A percentile compares a stretch with the other conserved stretches of the same genome.
These are phyloP conservation scores for Trifolium dubium DNA, from an alignment of 306 rosid genomes.

Conservation along the genomic window DNA sequence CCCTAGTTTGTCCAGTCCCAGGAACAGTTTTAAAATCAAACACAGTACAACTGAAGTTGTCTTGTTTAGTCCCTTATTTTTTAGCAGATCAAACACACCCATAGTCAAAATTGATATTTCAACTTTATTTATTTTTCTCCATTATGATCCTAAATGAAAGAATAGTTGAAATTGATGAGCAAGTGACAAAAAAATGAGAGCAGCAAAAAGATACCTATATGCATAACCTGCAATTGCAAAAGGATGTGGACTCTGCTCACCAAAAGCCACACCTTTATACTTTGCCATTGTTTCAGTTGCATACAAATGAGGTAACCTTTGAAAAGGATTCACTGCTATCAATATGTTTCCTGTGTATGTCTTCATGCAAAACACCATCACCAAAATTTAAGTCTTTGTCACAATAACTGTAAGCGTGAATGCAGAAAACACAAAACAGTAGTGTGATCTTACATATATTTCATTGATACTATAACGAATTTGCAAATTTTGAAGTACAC, in stretches of 20 bases:
- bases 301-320: constrained; percentile 83
- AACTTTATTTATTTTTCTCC: neutral
- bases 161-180: neutral
- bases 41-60: too few relatives aligned
- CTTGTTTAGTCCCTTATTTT: too few relatives aligned
- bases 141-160: neutral
- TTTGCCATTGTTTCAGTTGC: constrained; percentile 70
- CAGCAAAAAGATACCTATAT: constrained; percentile 69
- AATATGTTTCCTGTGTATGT: constrained; percentile 94
- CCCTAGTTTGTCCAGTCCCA: too few relatives aligned
- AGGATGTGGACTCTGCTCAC: constrained; percentile 96
- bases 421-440: neutral
- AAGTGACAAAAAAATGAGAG: constrained; percentile 28
- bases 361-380: constrained; percentile 53
- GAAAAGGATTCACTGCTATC: constrained; percentile 96
- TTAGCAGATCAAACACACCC: too few relatives aligned
- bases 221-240: constrained; percentile 98
- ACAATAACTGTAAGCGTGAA: neutral
- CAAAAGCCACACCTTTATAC: constrained; percentile 75
- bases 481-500: constrained; percentile 80
- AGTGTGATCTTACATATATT: constrained; percentile 74
- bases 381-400: constrained; percentile 37
- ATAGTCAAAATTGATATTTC: neutral
- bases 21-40: too few relatives aligned
- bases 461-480: constrained; percentile 68